Conservation (phyloP, 2,329 filamentous ascomycete genomes). For the Curvularia lunata region DNA sequence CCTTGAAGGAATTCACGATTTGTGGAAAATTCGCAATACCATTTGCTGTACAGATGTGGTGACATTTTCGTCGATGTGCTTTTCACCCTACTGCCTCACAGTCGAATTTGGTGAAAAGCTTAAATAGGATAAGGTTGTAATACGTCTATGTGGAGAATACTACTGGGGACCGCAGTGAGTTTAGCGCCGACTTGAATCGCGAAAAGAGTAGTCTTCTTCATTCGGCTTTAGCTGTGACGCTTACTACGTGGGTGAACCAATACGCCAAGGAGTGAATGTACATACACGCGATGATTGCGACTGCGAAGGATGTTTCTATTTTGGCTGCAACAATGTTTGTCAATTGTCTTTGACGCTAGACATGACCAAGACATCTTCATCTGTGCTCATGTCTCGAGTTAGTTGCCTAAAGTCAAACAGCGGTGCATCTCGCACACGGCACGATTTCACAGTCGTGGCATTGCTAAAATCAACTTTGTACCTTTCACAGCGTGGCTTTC, state of each 20-base stretch:
- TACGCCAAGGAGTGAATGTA: neutral
- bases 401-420: neutral
- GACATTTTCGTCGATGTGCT: neutral
- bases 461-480: neutral
- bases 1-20: neutral
- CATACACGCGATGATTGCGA: neutral
- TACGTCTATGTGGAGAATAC: neutral
- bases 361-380: too few species aligned
- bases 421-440: neutral
- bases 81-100: neutral
- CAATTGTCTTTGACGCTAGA: neutral
- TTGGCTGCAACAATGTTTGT: neutral
- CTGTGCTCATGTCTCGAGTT: neutral
- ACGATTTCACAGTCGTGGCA: neutral
- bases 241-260: neutral
- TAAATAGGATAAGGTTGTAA: neutral
- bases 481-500: neutral
- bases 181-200: neutral
- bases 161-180: neutral
- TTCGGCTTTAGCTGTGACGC: neutral
- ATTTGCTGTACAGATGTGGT: neutral
- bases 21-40: neutral
- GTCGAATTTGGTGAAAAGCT: neutral
- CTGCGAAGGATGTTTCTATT: neutral
- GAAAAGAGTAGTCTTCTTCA: neutral